These are phyloP conservation scores for Salvia miltiorrhiza DNA, from an alignment of 257 asterid species.

Conservation along the genomic window DNA sequence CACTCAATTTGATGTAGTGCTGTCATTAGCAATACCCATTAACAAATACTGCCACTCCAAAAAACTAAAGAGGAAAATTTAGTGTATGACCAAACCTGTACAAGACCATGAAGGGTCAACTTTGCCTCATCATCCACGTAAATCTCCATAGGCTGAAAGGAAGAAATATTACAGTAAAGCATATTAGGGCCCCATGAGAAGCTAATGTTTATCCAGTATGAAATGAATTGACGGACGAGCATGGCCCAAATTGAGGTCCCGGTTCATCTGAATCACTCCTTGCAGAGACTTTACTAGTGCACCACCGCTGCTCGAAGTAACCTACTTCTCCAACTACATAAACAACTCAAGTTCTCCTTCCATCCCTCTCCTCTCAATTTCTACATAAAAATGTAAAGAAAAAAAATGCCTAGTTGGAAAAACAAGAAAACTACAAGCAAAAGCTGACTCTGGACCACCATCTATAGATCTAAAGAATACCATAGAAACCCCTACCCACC, in stretches of 20 bases:
- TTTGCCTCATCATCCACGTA: conserved; percentile 96
- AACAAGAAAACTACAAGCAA: conserved; percentile 2
- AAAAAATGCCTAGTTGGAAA: conserved; percentile 5
- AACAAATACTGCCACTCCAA: background rate
- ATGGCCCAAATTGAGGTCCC: conserved; percentile 43
- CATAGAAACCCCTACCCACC: conserved; percentile 14
- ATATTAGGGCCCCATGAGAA: conserved; percentile 58
- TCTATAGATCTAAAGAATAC: conserved; percentile 13
- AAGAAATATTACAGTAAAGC: conserved; percentile 74
- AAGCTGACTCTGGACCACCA: background rate
- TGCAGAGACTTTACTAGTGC: conserved; percentile 37
- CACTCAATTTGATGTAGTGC: conserved; percentile 95
- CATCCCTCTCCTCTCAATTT: conserved; percentile 10
- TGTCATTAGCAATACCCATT: conserved; percentile 24
- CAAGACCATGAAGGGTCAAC: conserved; percentile 97
- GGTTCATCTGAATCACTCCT: conserved; percentile 53
- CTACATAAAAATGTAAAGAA: conserved; percentile 2
- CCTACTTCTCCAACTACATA: conserved; percentile 20
- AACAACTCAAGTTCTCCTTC: conserved; percentile 19
- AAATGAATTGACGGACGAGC: conserved; percentile 60
- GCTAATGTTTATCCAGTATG: conserved; percentile 55
- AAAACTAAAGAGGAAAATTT: background rate
- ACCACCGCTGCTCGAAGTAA: conserved; percentile 25
- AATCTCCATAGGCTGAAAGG: conserved; percentile 98
- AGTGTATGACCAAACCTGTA: conserved; percentile 57